A percentile compares a stretch with the other conserved stretches of the same genome.
Evolutionary conservation across 2,329 filamentous ascomycete species (phyloP).

Genomic region (Fusarium udum): DNA sequence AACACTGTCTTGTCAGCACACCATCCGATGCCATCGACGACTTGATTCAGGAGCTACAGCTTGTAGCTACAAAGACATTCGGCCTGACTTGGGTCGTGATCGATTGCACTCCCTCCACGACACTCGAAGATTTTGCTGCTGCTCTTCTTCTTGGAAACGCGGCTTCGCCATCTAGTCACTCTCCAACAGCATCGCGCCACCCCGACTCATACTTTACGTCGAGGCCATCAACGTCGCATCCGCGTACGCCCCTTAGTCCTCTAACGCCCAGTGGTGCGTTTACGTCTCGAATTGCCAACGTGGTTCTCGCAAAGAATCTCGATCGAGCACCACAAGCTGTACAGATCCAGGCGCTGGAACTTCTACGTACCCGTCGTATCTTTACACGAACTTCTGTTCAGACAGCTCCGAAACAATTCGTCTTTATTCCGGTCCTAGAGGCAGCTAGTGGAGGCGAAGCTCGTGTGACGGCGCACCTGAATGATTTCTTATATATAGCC

Average conservation of each 20-base stretch:
- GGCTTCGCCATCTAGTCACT: conserved; percentile 38
- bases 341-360: conserved; percentile 82
- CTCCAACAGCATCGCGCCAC: conserved; percentile 40
- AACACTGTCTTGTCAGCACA: conserved; percentile 90
- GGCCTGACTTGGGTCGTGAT: conserved; percentile 75
- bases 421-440: conserved; percentile 79
- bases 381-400: conserved; percentile 80
- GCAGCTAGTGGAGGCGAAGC: conserved; percentile 57
- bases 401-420: conserved; percentile 77
- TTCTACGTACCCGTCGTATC: conserved; percentile 82
- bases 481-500: conserved; percentile 87
- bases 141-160: conserved; percentile 65
- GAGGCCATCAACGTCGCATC: conserved; percentile 34
- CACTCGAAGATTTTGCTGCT: conserved; percentile 81
- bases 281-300: conserved; percentile 72
- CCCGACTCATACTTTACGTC: conserved; percentile 47
- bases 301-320: conserved; percentile 84
- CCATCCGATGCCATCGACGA: conserved; percentile 69
- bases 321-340: conserved; percentile 77
- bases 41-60: conserved; percentile 76
- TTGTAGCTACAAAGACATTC: conserved; percentile 78
- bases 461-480: conserved; percentile 68
- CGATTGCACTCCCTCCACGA: conserved; percentile 76
- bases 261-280: conserved; percentile 40
- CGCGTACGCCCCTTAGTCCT: conserved; percentile 43